A percentile compares a stretch with the other conserved stretches of the same genome.
Conservation (phyloP, 192 early-diverging fungal species). For the Umbelopsis isabellina region DNA sequence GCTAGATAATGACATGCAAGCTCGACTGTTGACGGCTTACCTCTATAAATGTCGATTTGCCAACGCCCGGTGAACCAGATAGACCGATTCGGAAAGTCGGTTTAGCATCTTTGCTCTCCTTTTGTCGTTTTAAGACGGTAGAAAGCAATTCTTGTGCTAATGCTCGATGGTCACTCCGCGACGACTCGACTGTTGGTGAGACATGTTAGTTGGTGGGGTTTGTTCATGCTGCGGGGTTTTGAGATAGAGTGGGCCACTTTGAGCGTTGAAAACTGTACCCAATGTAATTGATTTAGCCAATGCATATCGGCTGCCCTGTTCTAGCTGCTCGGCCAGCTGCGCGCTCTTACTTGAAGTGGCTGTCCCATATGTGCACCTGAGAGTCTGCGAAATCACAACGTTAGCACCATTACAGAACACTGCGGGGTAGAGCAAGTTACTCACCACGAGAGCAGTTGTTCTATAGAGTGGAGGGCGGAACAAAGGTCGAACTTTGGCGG, state of each 20-base stretch:
- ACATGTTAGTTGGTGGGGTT: neutral
- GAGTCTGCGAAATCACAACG: too few relatives aligned
- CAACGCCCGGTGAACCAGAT: conserved; percentile 80
- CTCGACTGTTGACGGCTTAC: neutral
- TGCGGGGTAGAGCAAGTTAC: neutral
- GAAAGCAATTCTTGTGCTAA: conserved; percentile 69
- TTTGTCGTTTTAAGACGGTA: conserved; percentile 44
- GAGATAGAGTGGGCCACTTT: too few relatives aligned
- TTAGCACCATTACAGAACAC: too few relatives aligned
- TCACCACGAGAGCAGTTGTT: neutral
- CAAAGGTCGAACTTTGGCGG: neutral
- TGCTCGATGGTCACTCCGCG: conserved; percentile 60
- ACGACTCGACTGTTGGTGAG: conserved; percentile 66
- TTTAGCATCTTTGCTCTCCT: conserved; percentile 30
- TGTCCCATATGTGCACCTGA: neutral
- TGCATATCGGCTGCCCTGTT: conserved; percentile 48
- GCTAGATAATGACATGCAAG: neutral
- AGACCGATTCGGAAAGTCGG: conserved; percentile 78
- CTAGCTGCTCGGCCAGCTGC: conserved; percentile 39
- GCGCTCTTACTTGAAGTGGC: conserved; percentile 10
- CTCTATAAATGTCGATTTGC: conserved; percentile 89
- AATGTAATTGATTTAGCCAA: conserved; percentile 68
- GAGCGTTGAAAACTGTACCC: conserved; percentile 36
- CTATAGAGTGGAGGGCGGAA: neutral
- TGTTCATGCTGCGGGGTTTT: too few relatives aligned